Evolutionary conservation across 2,329 filamentous ascomycete genomes (phyloP).

Genomic region (Clarireedia sp.): DNA sequence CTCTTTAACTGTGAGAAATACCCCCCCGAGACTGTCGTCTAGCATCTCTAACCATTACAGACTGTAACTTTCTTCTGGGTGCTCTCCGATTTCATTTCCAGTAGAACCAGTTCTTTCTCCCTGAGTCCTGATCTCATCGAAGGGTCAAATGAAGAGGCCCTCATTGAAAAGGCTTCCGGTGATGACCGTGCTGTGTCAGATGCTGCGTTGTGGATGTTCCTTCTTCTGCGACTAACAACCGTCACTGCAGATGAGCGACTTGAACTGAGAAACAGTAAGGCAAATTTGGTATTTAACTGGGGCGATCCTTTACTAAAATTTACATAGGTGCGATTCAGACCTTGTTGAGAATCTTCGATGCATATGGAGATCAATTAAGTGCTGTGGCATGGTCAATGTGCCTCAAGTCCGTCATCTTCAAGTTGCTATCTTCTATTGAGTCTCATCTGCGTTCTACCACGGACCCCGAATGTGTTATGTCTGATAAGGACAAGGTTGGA

Average conservation of each 20-base stretch:
- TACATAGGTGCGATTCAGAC: conserved; percentile 71
- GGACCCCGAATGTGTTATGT: conserved; percentile 29
- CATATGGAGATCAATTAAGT: conserved; percentile 73
- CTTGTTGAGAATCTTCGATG: conserved; percentile 82
- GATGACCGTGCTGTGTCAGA: conserved; percentile 53
- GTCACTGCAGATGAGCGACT: conserved; percentile 64
- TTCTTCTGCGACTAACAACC: conserved; percentile 62
- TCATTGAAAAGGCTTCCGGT: conserved; percentile 51
- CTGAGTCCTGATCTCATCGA: conserved; percentile 50
- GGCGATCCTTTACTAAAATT: conserved; percentile 27
- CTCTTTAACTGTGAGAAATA: conserved; percentile 66
- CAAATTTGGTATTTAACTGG: background rate
- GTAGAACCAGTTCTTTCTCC: conserved; percentile 48
- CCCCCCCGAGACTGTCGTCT: background rate
- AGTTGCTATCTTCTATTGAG: conserved; percentile 65
- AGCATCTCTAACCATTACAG: conserved; percentile 32
- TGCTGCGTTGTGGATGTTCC: conserved; percentile 69
- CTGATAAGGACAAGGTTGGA: conserved; percentile 40
- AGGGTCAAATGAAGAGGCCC: conserved; percentile 46
- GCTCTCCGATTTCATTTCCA: conserved; percentile 76
- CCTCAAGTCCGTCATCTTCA: conserved; percentile 72
- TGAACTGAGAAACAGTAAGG: conserved; percentile 67
- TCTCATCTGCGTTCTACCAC: conserved; percentile 39
- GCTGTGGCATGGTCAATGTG: conserved; percentile 78
- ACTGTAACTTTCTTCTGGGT: conserved; percentile 96